Conservation (phyloP, 2,329 filamentous ascomycete species). For the Hypoxylon sp. region DNA sequence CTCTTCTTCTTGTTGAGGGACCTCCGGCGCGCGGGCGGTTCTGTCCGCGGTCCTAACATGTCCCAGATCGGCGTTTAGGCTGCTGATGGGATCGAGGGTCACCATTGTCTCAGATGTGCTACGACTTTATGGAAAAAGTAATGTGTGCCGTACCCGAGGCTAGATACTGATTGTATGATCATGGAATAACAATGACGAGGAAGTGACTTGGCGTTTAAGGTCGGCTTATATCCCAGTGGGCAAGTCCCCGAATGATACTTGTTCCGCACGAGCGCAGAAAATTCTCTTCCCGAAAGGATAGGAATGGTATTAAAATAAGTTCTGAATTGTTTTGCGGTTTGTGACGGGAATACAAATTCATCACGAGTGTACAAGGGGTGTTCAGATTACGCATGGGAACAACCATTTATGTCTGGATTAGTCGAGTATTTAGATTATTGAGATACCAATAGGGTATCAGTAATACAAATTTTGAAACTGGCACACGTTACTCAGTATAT, state of each 20-base stretch:
- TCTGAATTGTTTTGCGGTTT: constrained; percentile 27
- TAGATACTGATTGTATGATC: constrained; percentile 29
- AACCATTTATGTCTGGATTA: constrained; percentile 31
- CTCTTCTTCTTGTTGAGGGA: constrained; percentile 70
- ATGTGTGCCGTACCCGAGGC: constrained; percentile 8
- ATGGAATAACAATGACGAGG: constrained; percentile 9
- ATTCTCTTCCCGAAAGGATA: constrained; percentile 3
- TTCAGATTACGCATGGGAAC: constrained; percentile 24
- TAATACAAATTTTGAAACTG: constrained; percentile 25
- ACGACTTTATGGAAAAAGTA: constrained; percentile 32
- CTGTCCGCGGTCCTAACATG: constrained; percentile 66
- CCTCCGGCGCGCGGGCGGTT: constrained; percentile 66
- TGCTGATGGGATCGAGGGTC: constrained; percentile 38
- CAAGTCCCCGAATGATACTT: constrained; percentile 14
- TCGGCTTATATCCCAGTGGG: constrained; percentile 6
- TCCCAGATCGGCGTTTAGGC: constrained; percentile 68
- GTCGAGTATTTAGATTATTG: constrained; percentile 40
- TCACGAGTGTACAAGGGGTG: constrained; percentile 20
- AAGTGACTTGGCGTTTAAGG: constrained; percentile 26
- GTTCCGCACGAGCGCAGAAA: constrained; percentile 7
- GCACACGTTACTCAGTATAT: neutral
- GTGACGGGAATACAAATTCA: constrained; percentile 30
- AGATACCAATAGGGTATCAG: constrained; percentile 34
- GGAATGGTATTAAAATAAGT: constrained; percentile 7
- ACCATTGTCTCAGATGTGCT: constrained; percentile 11